phyloP scores from a whole-genome alignment of 2,329 filamentous ascomycete genomes.

The Ceratocystis cubensis region DNA sequence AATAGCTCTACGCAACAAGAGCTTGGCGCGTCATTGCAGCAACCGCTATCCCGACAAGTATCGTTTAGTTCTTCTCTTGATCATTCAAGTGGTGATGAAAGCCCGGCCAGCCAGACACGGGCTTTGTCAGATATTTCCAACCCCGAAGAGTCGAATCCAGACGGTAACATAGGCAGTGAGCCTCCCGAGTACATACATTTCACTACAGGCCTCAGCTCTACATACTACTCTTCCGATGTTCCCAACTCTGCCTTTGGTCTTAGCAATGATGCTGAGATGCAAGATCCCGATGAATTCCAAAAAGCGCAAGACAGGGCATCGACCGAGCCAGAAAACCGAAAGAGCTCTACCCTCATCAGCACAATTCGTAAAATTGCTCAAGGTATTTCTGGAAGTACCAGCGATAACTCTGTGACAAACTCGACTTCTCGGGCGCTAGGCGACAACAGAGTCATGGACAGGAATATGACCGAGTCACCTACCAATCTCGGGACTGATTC shows the following conservation, averaged over 20 bases:
- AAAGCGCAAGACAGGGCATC: constrained; percentile 7
- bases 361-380: constrained; percentile 13
- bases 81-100: not conserved
- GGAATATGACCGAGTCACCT: constrained; percentile 20
- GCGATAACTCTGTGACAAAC: not conserved
- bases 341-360: constrained; percentile 13
- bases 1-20: not conserved
- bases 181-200: constrained; percentile 13
- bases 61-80: not conserved
- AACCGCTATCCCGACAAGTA: not conserved
- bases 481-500: constrained; percentile 26
- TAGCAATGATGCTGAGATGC: constrained; percentile 1
- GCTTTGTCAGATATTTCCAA: not conserved
- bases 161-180: not conserved
- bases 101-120: not conserved
- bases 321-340: constrained; percentile 4
- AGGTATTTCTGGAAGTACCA: constrained; percentile 14
- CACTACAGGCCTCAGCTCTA: constrained; percentile 14
- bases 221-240: constrained; percentile 20
- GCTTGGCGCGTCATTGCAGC: not conserved
- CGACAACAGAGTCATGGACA: constrained; percentile 9
- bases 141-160: not conserved
- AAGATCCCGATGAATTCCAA: constrained; percentile 16
- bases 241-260: constrained; percentile 21
- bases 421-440: not conserved